phyloP scores from a whole-genome alignment of 2,329 filamentous ascomycete genomes.

The Ilyonectria destructans region DNA sequence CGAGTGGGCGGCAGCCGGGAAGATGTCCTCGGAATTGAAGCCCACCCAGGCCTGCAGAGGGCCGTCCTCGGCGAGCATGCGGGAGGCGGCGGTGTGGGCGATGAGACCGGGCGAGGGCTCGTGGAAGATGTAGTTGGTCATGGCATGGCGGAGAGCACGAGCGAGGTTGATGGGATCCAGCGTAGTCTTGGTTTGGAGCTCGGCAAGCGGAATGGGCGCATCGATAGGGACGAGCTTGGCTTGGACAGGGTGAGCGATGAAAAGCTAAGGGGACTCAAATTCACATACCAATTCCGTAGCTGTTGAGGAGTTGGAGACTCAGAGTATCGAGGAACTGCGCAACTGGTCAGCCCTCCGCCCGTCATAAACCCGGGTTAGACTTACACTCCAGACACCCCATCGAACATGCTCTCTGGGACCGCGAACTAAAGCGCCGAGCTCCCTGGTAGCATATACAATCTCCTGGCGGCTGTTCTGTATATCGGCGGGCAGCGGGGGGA shows the following conservation, averaged over 20 bases:
- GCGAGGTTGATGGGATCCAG: conserved; percentile 67
- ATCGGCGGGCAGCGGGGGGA: conserved; percentile 64
- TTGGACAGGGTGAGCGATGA: conserved; percentile 43
- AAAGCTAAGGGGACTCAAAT: not conserved
- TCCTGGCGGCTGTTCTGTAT: conserved; percentile 63
- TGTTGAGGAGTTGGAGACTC: conserved; percentile 67
- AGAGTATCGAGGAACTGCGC: conserved; percentile 66
- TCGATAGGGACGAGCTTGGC: conserved; percentile 67
- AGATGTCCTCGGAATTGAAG: conserved; percentile 70
- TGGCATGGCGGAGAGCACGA: conserved; percentile 69
- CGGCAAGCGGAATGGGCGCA: conserved; percentile 60
- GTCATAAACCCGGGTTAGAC: conserved; percentile 40
- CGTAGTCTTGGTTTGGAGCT: conserved; percentile 63
- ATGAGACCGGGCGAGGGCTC: conserved; percentile 67
- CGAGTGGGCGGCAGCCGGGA: conserved; percentile 64
- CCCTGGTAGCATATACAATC: conserved; percentile 65
- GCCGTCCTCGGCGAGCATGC: conserved; percentile 64
- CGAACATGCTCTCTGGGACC: conserved; percentile 68
- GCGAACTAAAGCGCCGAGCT: conserved; percentile 64
- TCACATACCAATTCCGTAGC: conserved; percentile 64
- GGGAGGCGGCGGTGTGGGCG: conserved; percentile 70
- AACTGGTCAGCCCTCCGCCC: conserved; percentile 30
- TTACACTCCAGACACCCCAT: conserved; percentile 69
- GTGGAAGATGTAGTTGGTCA: conserved; percentile 71
- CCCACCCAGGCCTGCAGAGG: conserved; percentile 69